These are phyloP conservation scores for Ocimum tenuiflorum DNA, from an alignment of 257 asterid species.

Conservation along the genomic window DNA sequence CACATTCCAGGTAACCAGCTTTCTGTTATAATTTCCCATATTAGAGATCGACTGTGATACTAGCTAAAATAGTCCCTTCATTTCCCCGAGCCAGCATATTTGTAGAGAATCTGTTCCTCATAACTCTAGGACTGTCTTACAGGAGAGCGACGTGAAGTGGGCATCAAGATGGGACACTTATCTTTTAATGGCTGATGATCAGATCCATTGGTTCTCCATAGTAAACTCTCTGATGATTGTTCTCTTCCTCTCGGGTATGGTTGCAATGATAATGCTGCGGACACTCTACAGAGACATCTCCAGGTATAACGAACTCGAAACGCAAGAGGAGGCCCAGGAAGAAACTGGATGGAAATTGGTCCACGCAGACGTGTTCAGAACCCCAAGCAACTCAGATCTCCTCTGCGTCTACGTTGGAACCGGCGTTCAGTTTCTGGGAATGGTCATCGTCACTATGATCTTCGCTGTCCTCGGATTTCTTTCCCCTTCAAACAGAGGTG, in stretches of 20 bases:
- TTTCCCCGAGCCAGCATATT: neutral
- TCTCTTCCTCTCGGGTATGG: slow-evolving; percentile 84
- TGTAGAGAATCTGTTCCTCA: neutral
- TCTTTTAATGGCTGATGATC: slow-evolving; percentile 71
- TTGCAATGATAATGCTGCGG: slow-evolving; percentile 79
- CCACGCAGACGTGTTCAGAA: slow-evolving; percentile 67
- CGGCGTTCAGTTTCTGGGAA: slow-evolving; percentile 56
- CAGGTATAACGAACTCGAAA: slow-evolving; percentile 64
- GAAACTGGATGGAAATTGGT: slow-evolving; percentile 81
- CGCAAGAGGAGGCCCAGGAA: slow-evolving; percentile 82
- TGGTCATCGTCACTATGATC: slow-evolving; percentile 61
- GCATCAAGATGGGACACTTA: slow-evolving; percentile 86
- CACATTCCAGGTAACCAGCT: slow-evolving; percentile 39
- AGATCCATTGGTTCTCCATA: slow-evolving; percentile 80
- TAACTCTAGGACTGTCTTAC: slow-evolving; percentile 13
- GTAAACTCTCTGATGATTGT: slow-evolving; percentile 74
- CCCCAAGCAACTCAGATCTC: slow-evolving; percentile 57
- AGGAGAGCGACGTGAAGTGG: slow-evolving; percentile 82
- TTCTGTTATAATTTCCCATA: neutral
- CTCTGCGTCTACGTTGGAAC: slow-evolving; percentile 68
- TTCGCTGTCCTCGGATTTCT: slow-evolving; percentile 73
- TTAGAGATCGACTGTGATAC: neutral
- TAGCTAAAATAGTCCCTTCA: neutral
- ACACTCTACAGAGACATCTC: slow-evolving; percentile 75
- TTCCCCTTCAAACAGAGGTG: slow-evolving; percentile 73